Conservation (phyloP, 2,329 filamentous ascomycete genomes). For the Epichloe gansuensis region DNA sequence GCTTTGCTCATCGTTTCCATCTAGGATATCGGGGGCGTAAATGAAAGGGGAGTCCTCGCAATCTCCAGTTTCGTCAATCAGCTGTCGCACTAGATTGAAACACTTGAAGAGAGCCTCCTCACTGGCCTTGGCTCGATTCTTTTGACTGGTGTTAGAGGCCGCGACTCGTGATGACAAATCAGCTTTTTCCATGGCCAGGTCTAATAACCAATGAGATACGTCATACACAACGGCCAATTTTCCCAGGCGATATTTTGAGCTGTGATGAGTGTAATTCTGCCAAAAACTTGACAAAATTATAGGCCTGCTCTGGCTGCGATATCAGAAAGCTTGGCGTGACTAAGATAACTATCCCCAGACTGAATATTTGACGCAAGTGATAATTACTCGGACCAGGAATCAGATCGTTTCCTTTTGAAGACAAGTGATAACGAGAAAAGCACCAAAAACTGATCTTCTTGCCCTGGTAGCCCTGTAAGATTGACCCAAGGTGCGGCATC, state of each 20-base stretch:
- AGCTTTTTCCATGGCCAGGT: conserved; percentile 15
- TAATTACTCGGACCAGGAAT: conserved; percentile 10
- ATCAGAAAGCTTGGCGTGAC: conserved; percentile 31
- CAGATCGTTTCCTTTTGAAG: background rate
- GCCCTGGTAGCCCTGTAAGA: conserved; percentile 19
- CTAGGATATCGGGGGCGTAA: conserved; percentile 35
- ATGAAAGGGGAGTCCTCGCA: conserved; percentile 23
- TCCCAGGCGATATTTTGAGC: conserved; percentile 6
- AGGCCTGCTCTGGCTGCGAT: conserved; percentile 23
- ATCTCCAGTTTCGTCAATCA: conserved; percentile 9
- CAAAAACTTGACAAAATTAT: conserved; percentile 24
- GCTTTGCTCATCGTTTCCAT: conserved; percentile 48
- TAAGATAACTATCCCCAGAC: conserved; percentile 22
- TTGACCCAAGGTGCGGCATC: conserved; percentile 24
- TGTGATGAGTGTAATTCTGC: conserved; percentile 11
- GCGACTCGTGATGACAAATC: background rate
- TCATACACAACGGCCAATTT: conserved; percentile 20
- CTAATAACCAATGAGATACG: conserved; percentile 18
- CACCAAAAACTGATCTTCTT: conserved; percentile 26
- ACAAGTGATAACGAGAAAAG: conserved; percentile 13
- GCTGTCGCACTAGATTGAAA: conserved; percentile 9
- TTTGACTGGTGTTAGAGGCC: background rate
- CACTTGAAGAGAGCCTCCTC: conserved; percentile 14
- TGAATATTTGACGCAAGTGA: conserved; percentile 18
- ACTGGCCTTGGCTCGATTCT: conserved; percentile 5